Base-by-base conservation (phyloP, 1,139 yeast species). In the Trichomonascaceae sp. region DNA sequence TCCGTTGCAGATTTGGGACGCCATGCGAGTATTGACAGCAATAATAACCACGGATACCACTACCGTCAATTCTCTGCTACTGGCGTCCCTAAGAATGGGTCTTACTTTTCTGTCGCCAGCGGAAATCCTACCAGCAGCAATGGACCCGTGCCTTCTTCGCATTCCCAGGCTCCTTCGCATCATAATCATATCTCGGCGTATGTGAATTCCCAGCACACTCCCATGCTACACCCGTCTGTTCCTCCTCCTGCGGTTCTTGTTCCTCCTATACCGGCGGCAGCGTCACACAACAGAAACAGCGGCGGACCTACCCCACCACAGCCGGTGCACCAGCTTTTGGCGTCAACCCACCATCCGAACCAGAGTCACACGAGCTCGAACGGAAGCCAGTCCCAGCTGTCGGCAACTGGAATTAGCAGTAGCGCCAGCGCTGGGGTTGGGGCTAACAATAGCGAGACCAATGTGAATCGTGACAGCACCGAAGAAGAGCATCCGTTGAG, bases 401-500 rank as follows among this genome's bases (percentile, higher is more conserved):
- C 23, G 9, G 23, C 23, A 6, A 6, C 6, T 20, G 6, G 23
- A 6, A 20, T 8, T 20, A 20, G 23, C 11, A n/a, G n/a, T n/a
- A n/a, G n/a, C n/a, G n/a, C n/a, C n/a, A n/a, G n/a, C n/a, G n/a
- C n/a, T n/a, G n/a, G n/a, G n/a, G 9, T 8, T 20, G 23, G 23
- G 9, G 23, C 6, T 20, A 20, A 20, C 11, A 20, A 20, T 20
- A 20, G 11, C 23, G 9, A 20, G 9, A 20, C 9, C 23, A 20
- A 20, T 11, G 11, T 20, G 6, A 6, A 5, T 18, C 13, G 5
- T 17, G 4, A 28, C 22, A 15, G 13, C 17, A 16, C 20, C 23
- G 18, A 14, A 8, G 32, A 13, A 4, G 29, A 28, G 23, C 23
- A 31, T 4, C 29, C 37, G 4, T 58, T 64, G 27, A 55, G 66